Conservation (phyloP, 768 basidiomycete genomes). For the Rhodocollybia butyracea region DNA sequence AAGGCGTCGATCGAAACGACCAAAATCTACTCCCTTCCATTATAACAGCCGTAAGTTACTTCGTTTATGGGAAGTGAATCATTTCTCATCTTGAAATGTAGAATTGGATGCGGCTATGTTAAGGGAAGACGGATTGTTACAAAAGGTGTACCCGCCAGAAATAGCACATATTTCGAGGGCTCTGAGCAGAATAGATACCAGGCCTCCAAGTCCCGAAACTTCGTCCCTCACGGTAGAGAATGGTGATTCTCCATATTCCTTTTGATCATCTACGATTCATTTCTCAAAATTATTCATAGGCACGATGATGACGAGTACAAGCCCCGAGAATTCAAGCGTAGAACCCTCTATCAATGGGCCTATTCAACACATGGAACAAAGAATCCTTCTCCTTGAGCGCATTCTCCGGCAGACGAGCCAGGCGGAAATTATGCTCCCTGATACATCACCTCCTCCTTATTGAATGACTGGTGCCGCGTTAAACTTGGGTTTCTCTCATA, state of each 20-base stretch:
- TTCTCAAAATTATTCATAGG: neutral
- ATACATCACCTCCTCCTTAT: neutral
- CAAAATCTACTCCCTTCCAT: neutral
- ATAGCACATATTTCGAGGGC: too few species aligned
- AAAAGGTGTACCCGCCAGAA: too few species aligned
- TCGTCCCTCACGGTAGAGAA: too few species aligned
- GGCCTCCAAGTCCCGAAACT: too few species aligned
- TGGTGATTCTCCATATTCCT: too few species aligned
- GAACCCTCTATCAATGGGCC: neutral
- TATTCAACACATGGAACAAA: neutral
- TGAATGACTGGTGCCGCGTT: too few species aligned
- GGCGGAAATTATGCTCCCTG: neutral
- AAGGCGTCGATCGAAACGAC: neutral
- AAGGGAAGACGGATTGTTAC: too few species aligned
- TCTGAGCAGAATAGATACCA: too few species aligned
- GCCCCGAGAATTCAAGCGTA: neutral
- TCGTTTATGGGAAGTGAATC: too few species aligned
- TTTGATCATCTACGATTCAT: too few species aligned
- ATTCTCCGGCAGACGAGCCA: neutral
- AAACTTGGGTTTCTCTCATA: too few species aligned
- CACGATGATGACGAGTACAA: neutral
- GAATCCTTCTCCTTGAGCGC: neutral
- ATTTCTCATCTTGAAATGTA: neutral
- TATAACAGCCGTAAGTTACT: neutral
- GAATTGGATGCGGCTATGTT: too few species aligned